A percentile compares a stretch with the other conserved stretches of the same genome.
phyloP scores from a whole-genome alignment of 768 basidiomycete species.

The Hygrophorus pudorinus region DNA sequence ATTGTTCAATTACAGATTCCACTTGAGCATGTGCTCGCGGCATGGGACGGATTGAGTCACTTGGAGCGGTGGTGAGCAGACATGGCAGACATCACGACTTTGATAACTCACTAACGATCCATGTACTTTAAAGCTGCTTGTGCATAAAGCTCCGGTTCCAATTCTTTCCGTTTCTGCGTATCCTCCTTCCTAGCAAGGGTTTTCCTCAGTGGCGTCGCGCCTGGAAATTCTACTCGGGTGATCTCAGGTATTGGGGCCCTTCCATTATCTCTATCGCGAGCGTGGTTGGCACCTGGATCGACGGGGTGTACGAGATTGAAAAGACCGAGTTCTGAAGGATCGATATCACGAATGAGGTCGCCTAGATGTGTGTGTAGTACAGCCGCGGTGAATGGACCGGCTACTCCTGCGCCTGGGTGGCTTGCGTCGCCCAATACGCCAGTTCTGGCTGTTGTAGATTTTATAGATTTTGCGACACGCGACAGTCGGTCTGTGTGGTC shows the following conservation, averaged over 20 bases:
- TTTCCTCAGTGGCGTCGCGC: conserved; percentile 56
- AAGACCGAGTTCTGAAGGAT: conserved; percentile 69
- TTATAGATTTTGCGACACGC: conserved; percentile 41
- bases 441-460: conserved; percentile 28
- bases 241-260: conserved; percentile 30
- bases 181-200: not conserved
- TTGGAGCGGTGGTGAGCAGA: conserved; percentile 8
- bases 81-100: no score
- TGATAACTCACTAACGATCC: conserved; percentile 59
- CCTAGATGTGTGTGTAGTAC: no score
- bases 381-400: conserved; percentile 51
- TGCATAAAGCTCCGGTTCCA: conserved; percentile 68
- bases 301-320: conserved; percentile 44
- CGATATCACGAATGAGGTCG: conserved; percentile 73
- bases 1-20: conserved; percentile 28
- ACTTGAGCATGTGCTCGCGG: conserved; percentile 36
- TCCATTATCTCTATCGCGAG: conserved; percentile 19
- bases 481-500: conserved; percentile 63
- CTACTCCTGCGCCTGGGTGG: conserved; percentile 10
- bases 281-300: conserved; percentile 15
- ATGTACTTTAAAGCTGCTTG: conserved; percentile 69
- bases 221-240: conserved; percentile 54
- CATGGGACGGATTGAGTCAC: conserved; percentile 33
- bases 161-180: conserved; percentile 28
- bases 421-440: conserved; percentile 9